phyloP scores from a whole-genome alignment of 495 filamentous ascomycete species.

The Hamigera avellanea region DNA sequence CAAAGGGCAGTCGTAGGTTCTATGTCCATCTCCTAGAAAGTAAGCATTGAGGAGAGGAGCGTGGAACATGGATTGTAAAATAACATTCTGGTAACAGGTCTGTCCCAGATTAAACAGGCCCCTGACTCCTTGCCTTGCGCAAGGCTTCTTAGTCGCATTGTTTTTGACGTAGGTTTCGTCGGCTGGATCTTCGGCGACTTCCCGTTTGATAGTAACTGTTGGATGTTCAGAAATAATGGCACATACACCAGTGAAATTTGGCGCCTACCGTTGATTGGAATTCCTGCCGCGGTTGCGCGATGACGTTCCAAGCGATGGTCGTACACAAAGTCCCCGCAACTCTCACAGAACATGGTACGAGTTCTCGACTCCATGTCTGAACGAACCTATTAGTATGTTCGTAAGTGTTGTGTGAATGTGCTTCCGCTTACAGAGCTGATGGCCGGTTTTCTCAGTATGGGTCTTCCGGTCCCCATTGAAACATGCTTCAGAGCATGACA shows the following conservation, averaged over 20 bases:
- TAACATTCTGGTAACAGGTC: conserved; percentile 88
- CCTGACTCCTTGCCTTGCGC: conserved; percentile 46
- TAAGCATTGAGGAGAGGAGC: conserved; percentile 78
- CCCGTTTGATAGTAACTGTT: conserved; percentile 16
- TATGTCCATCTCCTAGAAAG: conserved; percentile 78
- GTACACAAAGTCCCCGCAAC: conserved; percentile 77
- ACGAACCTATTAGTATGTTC: background rate
- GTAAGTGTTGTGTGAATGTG: background rate
- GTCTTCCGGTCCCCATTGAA: conserved; percentile 21
- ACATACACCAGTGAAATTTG: background rate
- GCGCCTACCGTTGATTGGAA: conserved; percentile 12
- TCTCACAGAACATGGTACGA: conserved; percentile 70
- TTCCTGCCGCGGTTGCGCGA: conserved; percentile 19
- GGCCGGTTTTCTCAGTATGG: conserved; percentile 31
- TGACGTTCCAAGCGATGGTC: conserved; percentile 73
- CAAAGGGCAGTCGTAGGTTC: conserved; percentile 50
- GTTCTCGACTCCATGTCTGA: conserved; percentile 72
- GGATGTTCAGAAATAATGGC: background rate
- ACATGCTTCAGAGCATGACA: conserved; percentile 27
- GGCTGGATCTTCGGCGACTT: conserved; percentile 16
- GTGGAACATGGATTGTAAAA: conserved; percentile 77
- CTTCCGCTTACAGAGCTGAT: conserved; percentile 28
- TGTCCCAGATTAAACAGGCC: conserved; percentile 93
- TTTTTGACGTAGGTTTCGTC: conserved; percentile 31
- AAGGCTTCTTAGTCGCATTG: conserved; percentile 33